Evolutionary conservation across 2,329 filamentous ascomycete species (phyloP).

Genomic region (Ophiostoma australiae): DNA sequence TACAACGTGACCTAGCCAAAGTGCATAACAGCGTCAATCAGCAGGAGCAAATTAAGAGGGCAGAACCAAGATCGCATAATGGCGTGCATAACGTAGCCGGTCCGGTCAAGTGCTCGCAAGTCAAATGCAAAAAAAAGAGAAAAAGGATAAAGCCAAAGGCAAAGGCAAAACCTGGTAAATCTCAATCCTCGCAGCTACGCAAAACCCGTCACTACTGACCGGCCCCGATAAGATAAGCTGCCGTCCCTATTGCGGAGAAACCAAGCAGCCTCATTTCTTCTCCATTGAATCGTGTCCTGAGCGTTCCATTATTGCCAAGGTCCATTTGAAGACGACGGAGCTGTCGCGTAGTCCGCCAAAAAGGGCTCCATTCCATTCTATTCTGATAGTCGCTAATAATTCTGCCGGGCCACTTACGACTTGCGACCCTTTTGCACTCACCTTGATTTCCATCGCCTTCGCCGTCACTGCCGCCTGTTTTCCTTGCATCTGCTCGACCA

Average conservation of each 20-base stretch:
- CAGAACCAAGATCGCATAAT: not conserved
- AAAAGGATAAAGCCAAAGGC: not conserved
- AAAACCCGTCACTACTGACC: not conserved
- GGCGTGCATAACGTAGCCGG: not conserved
- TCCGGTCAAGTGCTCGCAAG: not conserved
- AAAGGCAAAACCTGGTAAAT: too few species aligned
- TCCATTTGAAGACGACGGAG: not conserved
- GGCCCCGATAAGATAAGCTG: constrained; percentile 7
- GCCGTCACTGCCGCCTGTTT: not conserved
- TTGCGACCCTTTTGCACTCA: not conserved
- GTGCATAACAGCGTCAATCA: not conserved
- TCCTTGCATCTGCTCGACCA: constrained; percentile 1
- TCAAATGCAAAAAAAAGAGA: not conserved
- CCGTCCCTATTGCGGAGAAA: constrained; percentile 9
- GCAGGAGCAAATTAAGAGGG: not conserved
- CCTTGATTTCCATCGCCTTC: not conserved
- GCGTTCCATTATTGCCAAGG: not conserved
- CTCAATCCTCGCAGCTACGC: not conserved
- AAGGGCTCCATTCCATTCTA: not conserved
- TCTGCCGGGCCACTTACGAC: not conserved
- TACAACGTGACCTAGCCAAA: not conserved
- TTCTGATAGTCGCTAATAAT: not conserved
- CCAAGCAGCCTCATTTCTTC: constrained; percentile 7
- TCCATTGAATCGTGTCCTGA: constrained; percentile 15
- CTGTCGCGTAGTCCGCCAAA: not conserved